Evolutionary conservation across 2,329 filamentous ascomycete species (phyloP), one percentile per base, ranked within the genome.

Genomic region (Fusarium armeniacum): DNA sequence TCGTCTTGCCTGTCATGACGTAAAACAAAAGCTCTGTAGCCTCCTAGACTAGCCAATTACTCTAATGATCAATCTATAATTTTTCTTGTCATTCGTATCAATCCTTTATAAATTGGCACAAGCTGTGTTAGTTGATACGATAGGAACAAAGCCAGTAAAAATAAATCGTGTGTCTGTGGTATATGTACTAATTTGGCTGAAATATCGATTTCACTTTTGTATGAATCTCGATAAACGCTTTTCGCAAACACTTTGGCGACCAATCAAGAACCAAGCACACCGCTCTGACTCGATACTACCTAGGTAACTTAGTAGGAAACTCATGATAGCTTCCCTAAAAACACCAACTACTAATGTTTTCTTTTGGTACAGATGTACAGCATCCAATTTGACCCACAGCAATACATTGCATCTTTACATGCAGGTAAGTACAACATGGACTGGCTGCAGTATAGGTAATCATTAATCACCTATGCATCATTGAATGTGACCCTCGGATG

Each of bases 1-100:
- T 49, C 32, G 15, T 41, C 52, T 47, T 46, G 47, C 45, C 35
- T 51, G 53, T 43, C 45, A 65, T 64, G 62, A 64, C 62, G 52
- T 64, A 65, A 41, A 51, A 30, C 22, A 33, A 40, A 20, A 51
- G 49, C 24, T 30, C 13, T 28, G 15, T 28, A 13, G 49, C 18
- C 24, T 15, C 18, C 18, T 38, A 51, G 24, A 38, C 24, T 51
- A 38, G 22, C 22, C 18, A 16, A 36, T 24, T 45, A 32, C 44
- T 50, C 22, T 53, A 22, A 22, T 28, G 24, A 36, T 28, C 38
- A n/a, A 40, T 20, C 28, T 35, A 33, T 16, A 60, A 38, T 28
- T 55, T 62, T 40, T 5, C 22, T 38, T 52, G 22, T 56, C 36
- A 24, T 24, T 41, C 26, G 47, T 67, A 57, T 35, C 47, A 53